Evolutionary conservation across 495 filamentous ascomycete species (phyloP).

Genomic region (Penicillium alfredii): DNA sequence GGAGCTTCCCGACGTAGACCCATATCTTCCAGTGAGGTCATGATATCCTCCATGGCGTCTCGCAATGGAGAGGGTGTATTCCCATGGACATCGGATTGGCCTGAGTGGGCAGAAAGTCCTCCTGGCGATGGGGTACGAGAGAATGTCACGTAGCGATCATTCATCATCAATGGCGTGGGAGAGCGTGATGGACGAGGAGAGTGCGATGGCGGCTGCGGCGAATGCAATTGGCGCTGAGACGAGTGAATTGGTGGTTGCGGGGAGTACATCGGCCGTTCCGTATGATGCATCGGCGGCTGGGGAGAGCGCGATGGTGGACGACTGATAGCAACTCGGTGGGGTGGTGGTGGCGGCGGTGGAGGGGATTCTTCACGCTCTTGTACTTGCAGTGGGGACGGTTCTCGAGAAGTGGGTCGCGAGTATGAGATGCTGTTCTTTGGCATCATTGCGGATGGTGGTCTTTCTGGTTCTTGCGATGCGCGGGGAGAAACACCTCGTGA

Average conservation of each 20-base stretch:
- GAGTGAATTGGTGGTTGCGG: slow-evolving; percentile 1
- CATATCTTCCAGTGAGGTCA: slow-evolving; percentile 92
- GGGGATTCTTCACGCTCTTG: slow-evolving; percentile 39
- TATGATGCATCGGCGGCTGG: slow-evolving; percentile 6
- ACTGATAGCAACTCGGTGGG: slow-evolving; percentile 32
- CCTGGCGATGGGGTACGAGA: slow-evolving; percentile 56
- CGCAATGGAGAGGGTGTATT: slow-evolving; percentile 87
- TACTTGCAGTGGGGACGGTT: slow-evolving; percentile 30
- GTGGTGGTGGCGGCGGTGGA: slow-evolving; percentile 41
- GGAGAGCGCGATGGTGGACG: slow-evolving; percentile 12
- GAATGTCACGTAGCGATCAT: slow-evolving; percentile 41
- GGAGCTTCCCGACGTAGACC: slow-evolving; percentile 51
- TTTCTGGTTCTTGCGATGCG: slow-evolving; percentile 20
- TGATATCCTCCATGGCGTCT: slow-evolving; percentile 97
- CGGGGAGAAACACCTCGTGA: slow-evolving; percentile 28
- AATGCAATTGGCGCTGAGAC: slow-evolving; percentile 4
- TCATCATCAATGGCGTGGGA: slow-evolving; percentile 42
- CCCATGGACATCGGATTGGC: slow-evolving; percentile 44
- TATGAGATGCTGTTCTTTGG: slow-evolving; percentile 22
- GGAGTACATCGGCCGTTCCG: slow-evolving; percentile 8
- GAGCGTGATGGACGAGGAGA: slow-evolving; percentile 22
- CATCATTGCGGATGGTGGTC: slow-evolving; percentile 28
- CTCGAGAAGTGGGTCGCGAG: slow-evolving; percentile 27
- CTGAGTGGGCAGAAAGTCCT: slow-evolving; percentile 49
- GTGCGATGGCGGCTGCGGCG: slow-evolving; percentile 15